Base-by-base conservation (phyloP, 805 yeast genomes). In the Lachancea sp. region DNA sequence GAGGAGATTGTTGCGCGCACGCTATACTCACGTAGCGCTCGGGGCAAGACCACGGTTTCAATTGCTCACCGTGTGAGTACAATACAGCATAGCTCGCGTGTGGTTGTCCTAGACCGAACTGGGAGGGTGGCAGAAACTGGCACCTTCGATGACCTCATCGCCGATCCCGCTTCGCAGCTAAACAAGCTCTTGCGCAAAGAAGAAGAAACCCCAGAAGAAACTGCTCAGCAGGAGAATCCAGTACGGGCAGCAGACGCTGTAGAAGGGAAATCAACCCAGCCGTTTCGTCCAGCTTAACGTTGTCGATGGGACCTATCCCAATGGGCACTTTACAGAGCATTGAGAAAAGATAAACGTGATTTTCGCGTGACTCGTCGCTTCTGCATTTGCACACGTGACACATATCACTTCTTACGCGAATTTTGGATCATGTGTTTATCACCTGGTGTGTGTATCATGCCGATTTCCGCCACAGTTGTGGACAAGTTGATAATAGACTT, bases 1-100 rank as follows among this genome's bases (percentile, higher is more conserved):
- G 98, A 91, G 59, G 82, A 84, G 54, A 77, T 86, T 2, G 95
- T 91, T 34, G 86, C 88, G 60, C 76, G 75, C 41, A 87, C 95
- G 8, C 67, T 91, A 49, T 60, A 69, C 26, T 63, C 72, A 40
- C 71, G 93, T 49, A 72, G 75, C 50, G 57, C 62, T 20, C 71
- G 78, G 18, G 79, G 82, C 13, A 66, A 77, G 31, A 89, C 96
- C 1, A 79, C 90, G 2, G 84, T 91, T 34, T 84, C 93, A 37
- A 89, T 91, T 55, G 97, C 97, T 0, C 98, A 91, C 62, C 73
- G 97, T 55, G 72, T 90, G 44, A 81, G 93, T 12, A 91, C 98
- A 0, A 91, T 91, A 48, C 79, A 80, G 54, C 79, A 88, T 65
- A 82, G 95, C 54, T 82, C 87, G 32, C 73, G 87, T 52, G 81